Conservation (phyloP, 305 asterid genomes). For the Striga hermonthica region DNA sequence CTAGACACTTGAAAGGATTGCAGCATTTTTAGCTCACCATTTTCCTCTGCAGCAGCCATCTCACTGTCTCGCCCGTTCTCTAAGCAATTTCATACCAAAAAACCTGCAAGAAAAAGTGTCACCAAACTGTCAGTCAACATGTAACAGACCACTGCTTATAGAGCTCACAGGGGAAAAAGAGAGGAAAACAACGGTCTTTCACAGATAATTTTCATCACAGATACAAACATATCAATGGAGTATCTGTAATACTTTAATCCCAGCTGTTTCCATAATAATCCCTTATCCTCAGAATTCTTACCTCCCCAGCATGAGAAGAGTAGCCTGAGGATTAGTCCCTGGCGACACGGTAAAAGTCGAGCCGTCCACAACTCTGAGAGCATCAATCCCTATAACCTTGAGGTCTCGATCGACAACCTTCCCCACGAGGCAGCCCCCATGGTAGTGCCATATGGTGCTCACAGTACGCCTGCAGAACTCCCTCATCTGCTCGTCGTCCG, state of each 20-base stretch:
- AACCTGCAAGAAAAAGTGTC: conserved; percentile 41
- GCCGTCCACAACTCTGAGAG: conserved; percentile 79
- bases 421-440: conserved; percentile 84
- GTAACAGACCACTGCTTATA: neutral
- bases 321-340: conserved; percentile 96
- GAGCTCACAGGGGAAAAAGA: too few relatives aligned
- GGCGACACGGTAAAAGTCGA: conserved; percentile 68
- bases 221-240: neutral
- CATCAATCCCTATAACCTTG: conserved; percentile 56
- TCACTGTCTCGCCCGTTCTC: conserved; percentile 39
- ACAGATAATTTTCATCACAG: neutral
- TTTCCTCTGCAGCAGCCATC: neutral
- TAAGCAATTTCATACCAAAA: conserved; percentile 50
- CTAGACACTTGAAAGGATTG: neutral
- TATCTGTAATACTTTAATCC: neutral
- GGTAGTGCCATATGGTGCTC: conserved; percentile 94
- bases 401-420: conserved; percentile 67
- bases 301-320: conserved; percentile 92
- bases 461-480: conserved; percentile 78
- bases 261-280: neutral
- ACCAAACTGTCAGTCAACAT: neutral
- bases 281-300: conserved; percentile 23
- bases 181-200: too few relatives aligned
- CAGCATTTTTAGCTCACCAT: conserved; percentile 11
- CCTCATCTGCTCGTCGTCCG: conserved; percentile 47